Evolutionary conservation across 495 filamentous ascomycete species (phyloP).

Genomic region (Tetracladium marchalianum): DNA sequence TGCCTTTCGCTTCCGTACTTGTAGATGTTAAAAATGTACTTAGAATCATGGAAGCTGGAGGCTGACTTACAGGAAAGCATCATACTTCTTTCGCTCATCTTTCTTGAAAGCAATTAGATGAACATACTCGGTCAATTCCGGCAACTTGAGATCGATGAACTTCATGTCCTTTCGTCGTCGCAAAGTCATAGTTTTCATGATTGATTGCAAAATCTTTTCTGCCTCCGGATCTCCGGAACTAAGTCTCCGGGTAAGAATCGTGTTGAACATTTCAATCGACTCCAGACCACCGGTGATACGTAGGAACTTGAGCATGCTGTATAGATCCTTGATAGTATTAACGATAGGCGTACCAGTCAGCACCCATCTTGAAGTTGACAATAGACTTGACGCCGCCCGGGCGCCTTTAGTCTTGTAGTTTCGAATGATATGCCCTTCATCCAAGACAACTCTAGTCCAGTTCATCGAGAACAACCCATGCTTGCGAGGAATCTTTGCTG

Average conservation of each 20-base stretch:
- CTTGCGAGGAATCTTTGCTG: conserved; percentile 11
- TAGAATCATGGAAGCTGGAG: neutral
- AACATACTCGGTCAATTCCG: conserved; percentile 70
- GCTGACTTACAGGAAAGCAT: conserved; percentile 52
- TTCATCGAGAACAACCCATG: conserved; percentile 51
- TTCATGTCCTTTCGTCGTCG: conserved; percentile 83
- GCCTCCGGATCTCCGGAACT: conserved; percentile 46
- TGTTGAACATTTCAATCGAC: conserved; percentile 64
- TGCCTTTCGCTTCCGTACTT: conserved; percentile 64
- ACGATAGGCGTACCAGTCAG: conserved; percentile 74
- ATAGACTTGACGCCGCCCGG: conserved; percentile 53
- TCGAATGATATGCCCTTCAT: conserved; percentile 81
- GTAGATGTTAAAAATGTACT: conserved; percentile 17
- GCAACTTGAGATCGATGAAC: conserved; percentile 76
- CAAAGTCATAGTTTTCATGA: conserved; percentile 78
- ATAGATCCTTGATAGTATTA: conserved; percentile 75
- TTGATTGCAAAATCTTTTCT: conserved; percentile 56
- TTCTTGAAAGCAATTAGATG: conserved; percentile 65
- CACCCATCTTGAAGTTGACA: conserved; percentile 70
- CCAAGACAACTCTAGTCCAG: conserved; percentile 77
- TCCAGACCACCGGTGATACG: conserved; percentile 70
- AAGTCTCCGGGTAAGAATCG: conserved; percentile 62
- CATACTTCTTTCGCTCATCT: conserved; percentile 74
- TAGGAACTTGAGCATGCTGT: conserved; percentile 72
- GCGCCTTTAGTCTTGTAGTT: conserved; percentile 66